A percentile compares a stretch with the other conserved stretches of the same genome.
Evolutionary conservation across 2,329 filamentous ascomycete species (phyloP).

Genomic region (Fusarium sp.): DNA sequence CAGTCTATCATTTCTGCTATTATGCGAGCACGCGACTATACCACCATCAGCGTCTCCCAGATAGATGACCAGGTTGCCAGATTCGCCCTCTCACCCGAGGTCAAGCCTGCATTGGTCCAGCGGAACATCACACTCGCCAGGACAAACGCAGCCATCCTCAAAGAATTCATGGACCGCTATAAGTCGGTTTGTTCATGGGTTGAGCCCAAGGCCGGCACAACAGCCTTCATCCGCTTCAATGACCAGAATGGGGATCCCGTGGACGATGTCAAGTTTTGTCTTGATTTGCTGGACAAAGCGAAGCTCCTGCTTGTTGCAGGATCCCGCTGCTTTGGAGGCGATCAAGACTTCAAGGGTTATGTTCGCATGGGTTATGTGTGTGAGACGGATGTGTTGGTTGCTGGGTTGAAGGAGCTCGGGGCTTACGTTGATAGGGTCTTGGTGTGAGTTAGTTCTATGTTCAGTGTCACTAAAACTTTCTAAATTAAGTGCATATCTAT

Average conservation of each 20-base stretch:
- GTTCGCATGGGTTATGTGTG: conserved; percentile 83
- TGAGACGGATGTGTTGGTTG: conserved; percentile 74
- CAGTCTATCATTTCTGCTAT: conserved; percentile 71
- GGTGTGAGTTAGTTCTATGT: neutral
- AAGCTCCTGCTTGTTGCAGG: conserved; percentile 83
- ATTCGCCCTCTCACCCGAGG: conserved; percentile 73
- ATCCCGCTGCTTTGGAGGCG: conserved; percentile 76
- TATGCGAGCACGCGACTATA: conserved; percentile 80
- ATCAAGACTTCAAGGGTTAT: conserved; percentile 77
- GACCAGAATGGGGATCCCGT: conserved; percentile 69
- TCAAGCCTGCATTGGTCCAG: conserved; percentile 58
- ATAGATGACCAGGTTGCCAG: conserved; percentile 83
- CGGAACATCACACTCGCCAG: conserved; percentile 74
- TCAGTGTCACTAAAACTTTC: too few species aligned
- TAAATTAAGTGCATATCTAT: too few species aligned
- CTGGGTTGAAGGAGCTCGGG: conserved; percentile 68
- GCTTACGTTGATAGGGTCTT: conserved; percentile 52
- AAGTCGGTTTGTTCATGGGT: conserved; percentile 76
- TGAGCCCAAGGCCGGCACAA: conserved; percentile 83
- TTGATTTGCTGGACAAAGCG: conserved; percentile 74
- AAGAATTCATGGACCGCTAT: conserved; percentile 75
- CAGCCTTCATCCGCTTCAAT: conserved; percentile 79
- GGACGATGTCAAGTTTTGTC: conserved; percentile 78
- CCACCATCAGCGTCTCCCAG: conserved; percentile 85
- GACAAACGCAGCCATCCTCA: conserved; percentile 75